Conservation (phyloP, 805 yeast species). For the Yarrowia deformans region DNA sequence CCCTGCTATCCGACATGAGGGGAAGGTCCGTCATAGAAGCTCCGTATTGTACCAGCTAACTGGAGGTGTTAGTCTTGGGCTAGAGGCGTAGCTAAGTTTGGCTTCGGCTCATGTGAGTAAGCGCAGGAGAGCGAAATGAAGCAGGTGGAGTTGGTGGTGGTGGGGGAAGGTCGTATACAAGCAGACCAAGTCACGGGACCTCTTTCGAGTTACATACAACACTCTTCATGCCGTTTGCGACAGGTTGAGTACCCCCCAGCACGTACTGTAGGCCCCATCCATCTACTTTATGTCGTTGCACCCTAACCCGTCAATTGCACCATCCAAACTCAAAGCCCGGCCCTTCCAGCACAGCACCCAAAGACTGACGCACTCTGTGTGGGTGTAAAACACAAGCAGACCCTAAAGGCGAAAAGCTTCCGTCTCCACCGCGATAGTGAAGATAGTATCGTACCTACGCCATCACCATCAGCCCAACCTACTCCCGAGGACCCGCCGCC, state of each 20-base stretch:
- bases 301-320: slow-evolving; percentile 38
- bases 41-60: slow-evolving; percentile 15
- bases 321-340: slow-evolving; percentile 26
- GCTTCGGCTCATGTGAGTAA: slow-evolving; percentile 38
- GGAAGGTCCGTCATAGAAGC: slow-evolving; percentile 13
- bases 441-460: slow-evolving; percentile 19
- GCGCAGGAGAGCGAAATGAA: slow-evolving; percentile 21
- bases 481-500: background rate
- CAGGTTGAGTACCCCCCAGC: background rate
- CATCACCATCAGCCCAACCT: background rate
- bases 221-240: background rate
- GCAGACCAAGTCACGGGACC: background rate
- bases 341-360: slow-evolving; percentile 13
- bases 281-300: background rate
- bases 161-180: background rate
- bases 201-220: background rate
- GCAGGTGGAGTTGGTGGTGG: background rate
- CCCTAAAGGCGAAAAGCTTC: slow-evolving; percentile 38
- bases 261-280: background rate
- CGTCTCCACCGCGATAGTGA: slow-evolving; percentile 38
- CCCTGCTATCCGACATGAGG: background rate
- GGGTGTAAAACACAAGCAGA: slow-evolving; percentile 12
- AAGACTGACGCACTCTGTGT: background rate
- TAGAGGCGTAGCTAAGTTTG: slow-evolving; percentile 25
- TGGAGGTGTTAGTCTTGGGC: slow-evolving; percentile 1